phyloP scores from a whole-genome alignment of 1,284 basidiomycete genomes.

The Spongiforma sp. region DNA sequence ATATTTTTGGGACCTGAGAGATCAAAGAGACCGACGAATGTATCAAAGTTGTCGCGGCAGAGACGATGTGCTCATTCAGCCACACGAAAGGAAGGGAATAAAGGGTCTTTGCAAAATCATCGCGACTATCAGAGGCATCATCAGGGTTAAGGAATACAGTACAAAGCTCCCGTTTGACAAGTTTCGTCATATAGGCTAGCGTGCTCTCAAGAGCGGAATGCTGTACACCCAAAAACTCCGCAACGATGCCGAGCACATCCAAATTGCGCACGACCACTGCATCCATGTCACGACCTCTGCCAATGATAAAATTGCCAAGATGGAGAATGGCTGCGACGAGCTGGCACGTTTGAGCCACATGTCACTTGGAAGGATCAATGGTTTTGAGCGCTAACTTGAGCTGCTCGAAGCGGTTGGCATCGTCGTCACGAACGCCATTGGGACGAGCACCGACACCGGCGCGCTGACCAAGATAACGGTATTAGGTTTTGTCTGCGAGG shows the following conservation, averaged over 20 bases:
- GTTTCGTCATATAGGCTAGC: constrained; percentile 90
- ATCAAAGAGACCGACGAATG: constrained; percentile 96
- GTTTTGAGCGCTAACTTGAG: constrained; percentile 94
- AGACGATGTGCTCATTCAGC: constrained; percentile 95
- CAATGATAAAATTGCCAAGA: constrained; percentile 93
- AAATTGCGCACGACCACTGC: constrained; percentile 86
- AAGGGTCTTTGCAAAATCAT: constrained; percentile 91
- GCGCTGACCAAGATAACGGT: constrained; percentile 84
- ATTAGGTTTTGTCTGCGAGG: constrained; percentile 77
- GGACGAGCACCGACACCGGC: constrained; percentile 44
- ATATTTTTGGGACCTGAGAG: constrained; percentile 94
- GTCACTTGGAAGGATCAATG: constrained; percentile 90
- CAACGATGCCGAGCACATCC: constrained; percentile 81
- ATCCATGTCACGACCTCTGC: constrained; percentile 83
- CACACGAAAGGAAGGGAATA: constrained; percentile 97
- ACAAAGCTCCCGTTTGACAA: constrained; percentile 94
- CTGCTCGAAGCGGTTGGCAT: constrained; percentile 85
- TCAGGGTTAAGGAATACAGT: constrained; percentile 97
- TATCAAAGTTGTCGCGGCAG: constrained; percentile 88
- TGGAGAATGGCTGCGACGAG: constrained; percentile 95
- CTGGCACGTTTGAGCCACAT: constrained; percentile 95
- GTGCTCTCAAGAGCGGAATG: constrained; percentile 80
- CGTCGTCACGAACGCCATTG: constrained; percentile 65
- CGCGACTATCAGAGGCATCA: constrained; percentile 89
- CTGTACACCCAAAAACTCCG: constrained; percentile 91